Evolutionary conservation across 306 rosid species (phyloP), one percentile per base, ranked within the genome.

Genomic region (Prunus kanzakura): DNA sequence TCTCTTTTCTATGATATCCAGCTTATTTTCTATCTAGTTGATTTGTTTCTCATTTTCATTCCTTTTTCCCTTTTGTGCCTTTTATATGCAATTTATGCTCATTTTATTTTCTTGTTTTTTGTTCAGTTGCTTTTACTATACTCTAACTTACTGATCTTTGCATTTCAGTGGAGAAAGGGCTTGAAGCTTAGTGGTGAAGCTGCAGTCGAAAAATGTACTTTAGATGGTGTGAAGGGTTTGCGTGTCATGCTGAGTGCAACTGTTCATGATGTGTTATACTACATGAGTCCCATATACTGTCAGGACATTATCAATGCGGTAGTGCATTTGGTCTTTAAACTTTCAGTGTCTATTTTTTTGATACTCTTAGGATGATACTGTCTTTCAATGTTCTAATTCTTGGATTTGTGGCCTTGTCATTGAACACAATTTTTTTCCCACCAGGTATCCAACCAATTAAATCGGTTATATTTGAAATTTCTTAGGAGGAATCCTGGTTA

Each of bases 251-350:
- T 95, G 77, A 88, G 98, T 69, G 99, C 99, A 46, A 95, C 99
- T 74, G 98, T 88, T 86, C 99, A 92, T 84, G 99, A 95, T 81
- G 96, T 95, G 67, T 66, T 95, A 76, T 95, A 90, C 91, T 95
- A 95, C 86, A 95, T 95, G 99, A 95, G 99, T 92, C 98, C 98
- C 79, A 95, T 95, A 76, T 95, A 95, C 79, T 95, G 99, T 83
- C 98, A 95, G 82, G 96, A 89, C 78, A 95, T 95, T 66, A 86
- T 95, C 78, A 82, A 95, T 81, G 83, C 98, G 90, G 99, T 95
- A 92, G 73, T 27, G 68, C 62, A 61, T 70, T 72, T 66, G 19
- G 20, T 58, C n/a, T 25, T 66, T 80, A 18, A 62, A 64, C 69
- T 80, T 65, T 50, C 67, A 64, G 22, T 70, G 20, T 60, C 61